phyloP scores from a whole-genome alignment of 192 early-diverging fungal species.

The Polychytrium aggregatum region DNA sequence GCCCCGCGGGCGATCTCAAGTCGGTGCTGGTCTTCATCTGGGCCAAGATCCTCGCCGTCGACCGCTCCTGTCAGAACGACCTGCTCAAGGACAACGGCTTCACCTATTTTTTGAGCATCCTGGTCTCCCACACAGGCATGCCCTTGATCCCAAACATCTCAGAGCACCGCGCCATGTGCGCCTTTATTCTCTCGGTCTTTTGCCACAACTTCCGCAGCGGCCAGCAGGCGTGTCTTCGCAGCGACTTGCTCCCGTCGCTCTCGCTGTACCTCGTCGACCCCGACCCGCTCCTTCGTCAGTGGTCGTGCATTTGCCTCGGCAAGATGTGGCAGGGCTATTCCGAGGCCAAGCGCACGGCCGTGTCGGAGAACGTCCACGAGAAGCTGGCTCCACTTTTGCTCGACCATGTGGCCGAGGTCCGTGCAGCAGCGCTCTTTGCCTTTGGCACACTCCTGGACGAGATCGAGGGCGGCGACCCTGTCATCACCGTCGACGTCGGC shows the following conservation, averaged over 20 bases:
- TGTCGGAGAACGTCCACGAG: constrained; percentile 54
- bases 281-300: constrained; percentile 74
- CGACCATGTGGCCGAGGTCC: constrained; percentile 69
- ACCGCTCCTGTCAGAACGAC: constrained; percentile 78
- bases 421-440: constrained; percentile 72
- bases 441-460: constrained; percentile 64
- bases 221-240: constrained; percentile 72
- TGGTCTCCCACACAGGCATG: constrained; percentile 49
- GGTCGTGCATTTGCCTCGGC: constrained; percentile 77
- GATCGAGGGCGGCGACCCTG: too few relatives aligned
- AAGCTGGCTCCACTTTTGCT: constrained; percentile 41
- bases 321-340: constrained; percentile 74
- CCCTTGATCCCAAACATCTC: constrained; percentile 59
- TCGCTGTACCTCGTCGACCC: constrained; percentile 53
- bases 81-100: constrained; percentile 84
- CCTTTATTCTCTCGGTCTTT: constrained; percentile 86
- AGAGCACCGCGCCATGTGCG: constrained; percentile 88
- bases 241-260: constrained; percentile 54
- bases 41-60: constrained; percentile 91
- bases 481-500: constrained; percentile 37
- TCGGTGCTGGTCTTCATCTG: constrained; percentile 95
- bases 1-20: constrained; percentile 82
- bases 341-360: constrained; percentile 50
- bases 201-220: constrained; percentile 74
- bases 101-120: constrained; percentile 84